Base-by-base conservation (phyloP, 768 basidiomycete genomes). In the Leccinum incarnatum region DNA sequence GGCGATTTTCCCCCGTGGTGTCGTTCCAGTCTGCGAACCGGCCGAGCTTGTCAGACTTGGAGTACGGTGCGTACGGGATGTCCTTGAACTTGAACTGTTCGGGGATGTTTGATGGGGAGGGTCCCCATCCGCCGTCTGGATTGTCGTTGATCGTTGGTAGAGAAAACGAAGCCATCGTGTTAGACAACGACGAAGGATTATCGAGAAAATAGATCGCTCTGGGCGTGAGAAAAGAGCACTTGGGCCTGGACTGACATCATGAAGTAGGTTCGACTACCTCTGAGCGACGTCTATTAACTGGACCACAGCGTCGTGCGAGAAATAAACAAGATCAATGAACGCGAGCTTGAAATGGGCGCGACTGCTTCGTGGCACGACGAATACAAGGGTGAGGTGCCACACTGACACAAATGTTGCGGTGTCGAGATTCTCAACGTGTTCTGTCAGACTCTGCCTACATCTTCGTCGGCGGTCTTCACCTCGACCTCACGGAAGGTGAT, bases 1-100 rank as follows among this genome's bases (percentile, higher is more conserved):
- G 85, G 50, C 87, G 84, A 61, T 75, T 79, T 68, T 90, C 88
- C 53, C 81, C 70, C 30, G 87, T 81, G 25, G 85, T 75, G 54
- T 93, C 91, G 74, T 93, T 93, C 95, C 96, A 99, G 78, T 99
- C 96, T 51, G 96, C 96, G 69, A 99, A 91, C 54, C 96, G 88
- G 54, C 93, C 94, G 56, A 99, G 87, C 75, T 98, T 98, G 81
- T 99, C 97, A 37, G 93, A 88, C 85, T 99, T 99, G 76, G 94
- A 94, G 82, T 93, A 98, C 5, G 95, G 95, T 1, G 96, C 95
- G 71, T 98, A 99, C 49, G 97, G 97, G 60, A 98, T 97, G 67
- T 98, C 97, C 75, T 93, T 94, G 83, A 97, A 97, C 76, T 95
- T 95, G 78, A 96, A 98, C 62, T 93, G 88, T 48, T 89, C 81